Evolutionary conservation across 148 eudicot species (phyloP).

Genomic region (Diospyros kaki): DNA sequence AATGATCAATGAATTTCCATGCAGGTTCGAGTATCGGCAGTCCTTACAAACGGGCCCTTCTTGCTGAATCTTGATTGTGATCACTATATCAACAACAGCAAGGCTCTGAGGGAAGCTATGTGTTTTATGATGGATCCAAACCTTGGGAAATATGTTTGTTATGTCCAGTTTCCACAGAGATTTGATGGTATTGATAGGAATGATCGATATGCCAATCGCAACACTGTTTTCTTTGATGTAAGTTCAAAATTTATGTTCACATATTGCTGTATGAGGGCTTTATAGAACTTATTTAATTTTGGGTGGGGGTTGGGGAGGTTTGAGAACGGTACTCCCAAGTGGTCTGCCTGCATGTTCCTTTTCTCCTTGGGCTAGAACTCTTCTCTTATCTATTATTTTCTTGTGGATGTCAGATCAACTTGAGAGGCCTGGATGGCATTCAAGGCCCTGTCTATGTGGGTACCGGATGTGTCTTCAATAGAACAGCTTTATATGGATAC

Average conservation of each 20-base stretch:
- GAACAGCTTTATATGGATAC: slow-evolving; percentile 85
- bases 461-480: slow-evolving; percentile 85
- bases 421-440: slow-evolving; percentile 92
- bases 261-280: no score
- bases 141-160: slow-evolving; percentile 83
- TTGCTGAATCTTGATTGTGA: slow-evolving; percentile 92
- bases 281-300: no score
- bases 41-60: slow-evolving; percentile 88
- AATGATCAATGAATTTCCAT: slow-evolving; percentile 14
- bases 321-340: background rate
- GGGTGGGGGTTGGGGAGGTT: no score
- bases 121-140: slow-evolving; percentile 92
- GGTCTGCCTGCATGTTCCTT: background rate
- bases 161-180: slow-evolving; percentile 92
- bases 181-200: slow-evolving; percentile 84
- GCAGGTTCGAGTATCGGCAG: slow-evolving; percentile 89
- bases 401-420: slow-evolving; percentile 51
- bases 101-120: slow-evolving; percentile 82
- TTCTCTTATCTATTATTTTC: slow-evolving; percentile 6
- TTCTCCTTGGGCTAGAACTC: background rate
- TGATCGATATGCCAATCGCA: slow-evolving; percentile 90
- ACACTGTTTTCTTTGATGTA: slow-evolving; percentile 90
- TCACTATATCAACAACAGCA: slow-evolving; percentile 88
- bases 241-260: slow-evolving; percentile 19
- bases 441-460: slow-evolving; percentile 97